phyloP scores from a whole-genome alignment of 208 protist genomes.

The Trypanosoma mega region DNA sequence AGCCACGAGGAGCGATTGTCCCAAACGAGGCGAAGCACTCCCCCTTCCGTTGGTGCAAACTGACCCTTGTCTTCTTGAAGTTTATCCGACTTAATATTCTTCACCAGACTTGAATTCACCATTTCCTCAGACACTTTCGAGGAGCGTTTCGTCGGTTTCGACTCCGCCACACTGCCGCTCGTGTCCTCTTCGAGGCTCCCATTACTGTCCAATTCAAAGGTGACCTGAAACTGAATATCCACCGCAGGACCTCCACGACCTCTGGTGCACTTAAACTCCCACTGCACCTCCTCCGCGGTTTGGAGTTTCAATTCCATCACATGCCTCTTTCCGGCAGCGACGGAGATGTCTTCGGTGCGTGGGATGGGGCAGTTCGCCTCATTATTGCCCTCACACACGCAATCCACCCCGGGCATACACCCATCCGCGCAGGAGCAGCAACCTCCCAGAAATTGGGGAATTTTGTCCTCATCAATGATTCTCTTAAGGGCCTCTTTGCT shows the following conservation, averaged over 20 bases:
- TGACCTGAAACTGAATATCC: conserved; percentile 37
- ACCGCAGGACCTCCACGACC: conserved; percentile 1
- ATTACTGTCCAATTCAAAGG: conserved; percentile 12
- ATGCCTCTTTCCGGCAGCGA: conserved; percentile 50
- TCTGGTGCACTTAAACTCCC: conserved; percentile 34
- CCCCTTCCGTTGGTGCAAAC: conserved; percentile 25
- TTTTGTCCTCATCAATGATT: conserved; percentile 67
- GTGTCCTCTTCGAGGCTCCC: background rate
- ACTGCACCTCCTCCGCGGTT: conserved; percentile 31
- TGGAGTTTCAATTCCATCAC: conserved; percentile 29
- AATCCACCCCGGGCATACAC: conserved; percentile 38
- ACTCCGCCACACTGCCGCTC: background rate
- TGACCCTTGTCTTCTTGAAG: conserved; percentile 26
- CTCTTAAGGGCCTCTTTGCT: conserved; percentile 37
- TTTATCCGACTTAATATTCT: conserved; percentile 29
- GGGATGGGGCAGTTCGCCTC: conserved; percentile 5
- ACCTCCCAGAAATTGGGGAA: conserved; percentile 60
- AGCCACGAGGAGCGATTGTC: conserved; percentile 52
- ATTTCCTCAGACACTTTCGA: background rate
- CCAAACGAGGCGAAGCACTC: conserved; percentile 39
- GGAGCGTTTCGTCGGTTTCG: conserved; percentile 4
- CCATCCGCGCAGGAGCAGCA: conserved; percentile 51
- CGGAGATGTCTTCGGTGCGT: conserved; percentile 33
- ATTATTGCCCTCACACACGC: background rate
- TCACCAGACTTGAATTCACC: background rate